Percentiles rank a stretch among this genome's conserved stretches.
phyloP scores from a whole-genome alignment of 106 monocot genomes.

The Triglochin maritima region DNA sequence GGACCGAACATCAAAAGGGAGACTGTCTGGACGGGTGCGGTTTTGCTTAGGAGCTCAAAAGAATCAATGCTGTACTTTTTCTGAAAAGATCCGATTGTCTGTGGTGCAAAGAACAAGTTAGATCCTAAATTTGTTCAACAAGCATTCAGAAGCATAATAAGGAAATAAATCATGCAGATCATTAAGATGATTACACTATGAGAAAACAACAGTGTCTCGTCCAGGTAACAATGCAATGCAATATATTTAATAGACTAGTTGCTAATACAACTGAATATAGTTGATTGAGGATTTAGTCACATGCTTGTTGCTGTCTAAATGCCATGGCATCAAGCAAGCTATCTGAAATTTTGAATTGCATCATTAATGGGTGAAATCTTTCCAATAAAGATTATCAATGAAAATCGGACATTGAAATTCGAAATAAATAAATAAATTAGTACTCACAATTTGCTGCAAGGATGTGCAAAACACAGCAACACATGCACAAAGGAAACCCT shows the following conservation, averaged over 20 bases:
- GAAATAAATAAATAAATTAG: background rate
- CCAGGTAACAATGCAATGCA: no score
- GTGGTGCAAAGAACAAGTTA: conserved; percentile 9
- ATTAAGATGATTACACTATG: no score
- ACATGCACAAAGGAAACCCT: conserved; percentile 87
- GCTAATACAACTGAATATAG: no score
- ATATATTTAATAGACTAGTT: no score
- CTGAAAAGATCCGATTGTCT: conserved; percentile 90
- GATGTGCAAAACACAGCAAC: conserved; percentile 94
- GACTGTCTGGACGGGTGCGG: conserved; percentile 77
- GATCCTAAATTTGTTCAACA: background rate
- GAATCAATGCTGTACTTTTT: conserved; percentile 79
- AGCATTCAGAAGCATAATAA: background rate
- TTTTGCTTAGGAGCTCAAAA: conserved; percentile 83
- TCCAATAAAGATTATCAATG: no score
- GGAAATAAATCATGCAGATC: background rate
- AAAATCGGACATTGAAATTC: background rate
- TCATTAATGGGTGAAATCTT: no score
- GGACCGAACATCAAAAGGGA: conserved; percentile 79
- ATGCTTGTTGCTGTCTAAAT: no score
- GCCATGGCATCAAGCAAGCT: no score
- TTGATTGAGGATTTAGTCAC: no score
- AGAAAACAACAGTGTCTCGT: no score
- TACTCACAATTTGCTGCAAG: conserved; percentile 89
- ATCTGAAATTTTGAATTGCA: no score